Conservation (phyloP, 495 filamentous ascomycete species). For the Podospora didyma region DNA sequence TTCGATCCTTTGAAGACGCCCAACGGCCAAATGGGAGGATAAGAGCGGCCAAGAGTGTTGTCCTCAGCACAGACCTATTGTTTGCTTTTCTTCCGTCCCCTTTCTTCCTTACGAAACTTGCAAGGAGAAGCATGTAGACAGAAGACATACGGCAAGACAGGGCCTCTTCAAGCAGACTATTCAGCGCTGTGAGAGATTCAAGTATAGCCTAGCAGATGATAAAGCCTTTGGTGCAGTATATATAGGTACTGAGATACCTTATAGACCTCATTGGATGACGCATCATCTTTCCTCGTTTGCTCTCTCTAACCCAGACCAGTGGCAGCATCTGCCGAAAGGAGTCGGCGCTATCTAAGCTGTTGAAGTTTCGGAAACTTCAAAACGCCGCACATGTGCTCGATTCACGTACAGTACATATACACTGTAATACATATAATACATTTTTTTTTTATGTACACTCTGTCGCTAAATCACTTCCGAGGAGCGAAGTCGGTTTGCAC, state of each 20-base stretch:
- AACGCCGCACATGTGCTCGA: no score
- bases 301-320: no score
- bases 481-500: slow-evolving; percentile 25
- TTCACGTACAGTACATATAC: no score
- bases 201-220: background rate
- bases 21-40: background rate
- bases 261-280: slow-evolving; percentile 4
- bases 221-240: background rate
- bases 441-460: background rate
- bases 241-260: slow-evolving; percentile 11
- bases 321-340: no score
- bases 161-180: background rate
- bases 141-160: background rate
- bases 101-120: background rate
- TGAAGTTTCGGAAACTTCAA: no score
- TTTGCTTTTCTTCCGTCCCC: slow-evolving; percentile 7
- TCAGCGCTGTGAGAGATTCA: no score
- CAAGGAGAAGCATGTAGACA: background rate
- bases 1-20: background rate
- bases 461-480: slow-evolving; percentile 17
- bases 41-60: background rate
- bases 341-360: no score
- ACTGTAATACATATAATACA: no score
- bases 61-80: background rate
- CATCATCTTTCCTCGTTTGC: no score